These are phyloP conservation scores for Quercus tomentella DNA, from an alignment of 331 rosid species.

Conservation along the genomic window DNA sequence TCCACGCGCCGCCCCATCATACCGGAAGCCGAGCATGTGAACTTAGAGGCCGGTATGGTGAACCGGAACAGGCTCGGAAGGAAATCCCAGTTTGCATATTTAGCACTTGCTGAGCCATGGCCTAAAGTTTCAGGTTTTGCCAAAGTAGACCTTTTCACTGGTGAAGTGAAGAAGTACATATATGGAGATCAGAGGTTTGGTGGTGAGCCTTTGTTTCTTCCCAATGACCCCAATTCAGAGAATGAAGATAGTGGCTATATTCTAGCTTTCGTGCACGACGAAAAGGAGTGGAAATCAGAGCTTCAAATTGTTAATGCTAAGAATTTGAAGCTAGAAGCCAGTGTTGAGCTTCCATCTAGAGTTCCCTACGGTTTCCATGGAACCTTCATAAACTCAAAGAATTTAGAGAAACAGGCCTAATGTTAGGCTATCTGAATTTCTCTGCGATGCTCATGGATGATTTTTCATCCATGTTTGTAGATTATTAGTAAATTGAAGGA, in stretches of 20 bases:
- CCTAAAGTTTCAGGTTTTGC: slow-evolving; percentile 95
- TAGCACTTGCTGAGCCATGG: slow-evolving; percentile 96
- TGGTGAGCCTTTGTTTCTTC: slow-evolving; percentile 90
- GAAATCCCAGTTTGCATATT: slow-evolving; percentile 63
- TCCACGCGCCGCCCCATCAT: slow-evolving; percentile 61
- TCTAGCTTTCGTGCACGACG: slow-evolving; percentile 78
- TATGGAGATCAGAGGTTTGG: slow-evolving; percentile 69
- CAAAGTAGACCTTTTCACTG: slow-evolving; percentile 63
- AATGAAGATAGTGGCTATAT: slow-evolving; percentile 79
- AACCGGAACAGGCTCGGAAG: slow-evolving; percentile 72
- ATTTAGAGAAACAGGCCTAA: slow-evolving; percentile 54
- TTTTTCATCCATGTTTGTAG: background rate
- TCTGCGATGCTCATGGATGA: no score
- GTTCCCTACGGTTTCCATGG: slow-evolving; percentile 98
- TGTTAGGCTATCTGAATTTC: background rate
- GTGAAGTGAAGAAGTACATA: slow-evolving; percentile 47
- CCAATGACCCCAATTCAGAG: slow-evolving; percentile 36
- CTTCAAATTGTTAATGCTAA: slow-evolving; percentile 70
- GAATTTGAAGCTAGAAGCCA: slow-evolving; percentile 64
- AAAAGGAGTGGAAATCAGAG: slow-evolving; percentile 78
- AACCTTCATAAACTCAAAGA: slow-evolving; percentile 64
- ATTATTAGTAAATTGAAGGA: slow-evolving; percentile 3
- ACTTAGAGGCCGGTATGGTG: slow-evolving; percentile 96
- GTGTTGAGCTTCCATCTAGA: slow-evolving; percentile 68
- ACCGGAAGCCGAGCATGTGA: slow-evolving; percentile 45